Evolutionary conservation across 148 eudicot species (phyloP), one percentile per base, ranked within the genome.

Genomic region (Chenopodium suecicum): DNA sequence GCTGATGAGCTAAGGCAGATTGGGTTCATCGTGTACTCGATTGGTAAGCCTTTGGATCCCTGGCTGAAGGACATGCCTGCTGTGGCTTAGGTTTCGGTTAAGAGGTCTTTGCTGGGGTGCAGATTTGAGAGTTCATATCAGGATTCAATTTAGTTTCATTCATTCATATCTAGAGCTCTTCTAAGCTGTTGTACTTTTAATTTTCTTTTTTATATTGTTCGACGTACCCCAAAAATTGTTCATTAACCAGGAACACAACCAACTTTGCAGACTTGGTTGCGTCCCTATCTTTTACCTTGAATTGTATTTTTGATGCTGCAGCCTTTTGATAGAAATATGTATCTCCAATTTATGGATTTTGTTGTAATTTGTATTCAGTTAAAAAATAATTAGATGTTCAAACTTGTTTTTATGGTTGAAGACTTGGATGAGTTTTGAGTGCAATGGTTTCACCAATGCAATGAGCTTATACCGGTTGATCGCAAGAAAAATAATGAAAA

Each of bases 11-110:
- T 90, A 67, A 88, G 92, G 78, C 87, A 89, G 80, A 92, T 91
- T 27, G 97, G 97, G 9, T 92, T 92, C 80, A 91, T 92, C 2
- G 97, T 91, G 23, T 92, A 92, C 86, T 89, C 97, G 0, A 92
- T 92, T 41, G 97, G 97, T 70, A 92, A 92, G 91, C 97, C 97
- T 19, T 85, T 92, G 23, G 97, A 92, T 81, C 84, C 91, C 5
- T 92, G 97, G 97, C 90, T 92, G 78, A 90, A 90, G 90, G 97
- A 92, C 85, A 83, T 90, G 90, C 92, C 92, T 69, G 88, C 91
- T 23, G 86, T 90, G 63, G 92, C 87, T 48, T 90, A 85, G 37
- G 60, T 44, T 22, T 78, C 27, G 7, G 6, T 68, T 34, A 19
- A 56, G 62, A 14, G 17, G 62, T 56, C 54, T 50, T 14, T 56